Evolutionary conservation across 2,329 filamentous ascomycete genomes (phyloP), one percentile per base, ranked within the genome.

Genomic region (Trichoderma hamatum): DNA sequence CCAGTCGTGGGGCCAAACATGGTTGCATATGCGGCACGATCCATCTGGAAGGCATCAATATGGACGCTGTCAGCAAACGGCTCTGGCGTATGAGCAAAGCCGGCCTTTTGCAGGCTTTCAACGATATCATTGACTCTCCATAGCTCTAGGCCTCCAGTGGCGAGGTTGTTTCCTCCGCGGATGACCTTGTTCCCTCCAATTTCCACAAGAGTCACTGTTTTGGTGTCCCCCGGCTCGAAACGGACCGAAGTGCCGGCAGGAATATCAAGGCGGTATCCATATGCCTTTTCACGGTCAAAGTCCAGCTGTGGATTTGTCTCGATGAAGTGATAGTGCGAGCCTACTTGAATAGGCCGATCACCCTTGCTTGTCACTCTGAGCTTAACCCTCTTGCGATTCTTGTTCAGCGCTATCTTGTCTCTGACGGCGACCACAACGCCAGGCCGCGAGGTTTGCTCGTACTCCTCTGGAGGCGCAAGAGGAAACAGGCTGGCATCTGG

Each of bases 1-100:
- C 94, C 95, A 1, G 90, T 92, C 0, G 95, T 97, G 6, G 95
- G 94, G 2, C 95, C 95, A 80, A 96, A 98, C 92, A 97, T 97
- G 74, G 87, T 87, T 66, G 88, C 87, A 78, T 98, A 98, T 1
- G 91, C 89, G 58, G 89, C 85, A 36, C 94, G 85, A 64, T 93
- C 91, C 86, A 98, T 91, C 49, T 88, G 86, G 73, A 86, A 90
- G 9, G 86, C 81, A 62, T 89, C 86, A 56, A 92, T 84, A 70
- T 86, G 82, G 3, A 82, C 83, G 14, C 84, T 79, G 62, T 84
- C 82, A 36, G 81, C 83, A 0, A 82, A 81, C 0, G 91, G 91
- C 73, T 94, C 90, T 0, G 90, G 88, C 3, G 83, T 81, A 79
- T 97, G 93, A 16, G 91, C 86, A 76, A 97, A 98, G 0, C 93